Base-by-base conservation (phyloP, 495 filamentous ascomycete genomes). In the Bombardia bombarda region DNA sequence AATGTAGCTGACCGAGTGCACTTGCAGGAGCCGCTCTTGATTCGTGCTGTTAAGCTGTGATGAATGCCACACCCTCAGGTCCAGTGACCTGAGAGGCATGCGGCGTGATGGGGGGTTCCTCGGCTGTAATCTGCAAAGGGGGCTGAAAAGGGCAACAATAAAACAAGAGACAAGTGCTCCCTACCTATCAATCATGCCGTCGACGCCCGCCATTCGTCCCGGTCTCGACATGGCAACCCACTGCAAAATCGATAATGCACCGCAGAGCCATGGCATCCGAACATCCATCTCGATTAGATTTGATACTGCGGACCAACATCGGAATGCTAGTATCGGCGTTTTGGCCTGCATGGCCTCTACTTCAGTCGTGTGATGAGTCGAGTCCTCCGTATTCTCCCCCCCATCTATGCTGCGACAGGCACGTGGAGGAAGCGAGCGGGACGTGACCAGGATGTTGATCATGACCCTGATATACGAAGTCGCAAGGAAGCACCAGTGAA, bases 151-250 rank as follows among this genome's bases (percentile, higher is more conserved):
- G 37, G 41, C 32, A 18, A 31, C 14, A 19, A 14, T 32, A 32
- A 48, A 47, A 31, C 47, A 44, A 25, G 41, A 42, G 54, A 56
- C 41, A 26, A 60, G 55, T 60, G 26, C 49, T 52, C 46, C 49
- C 89, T 79, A 96, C 89, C 86, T 90, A 75, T 96, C 87, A 63
- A 95, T 69, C 51, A 79, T 72, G 43, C 87, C 82, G 62, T 89
- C 75, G 7, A 83, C 77, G 57, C 72, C 72, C 62, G 84, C 87
- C 28, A 94, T 59, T 63, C 66, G 71, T 52, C 87, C 83, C 49
- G 86, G 84, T 30, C 87, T 84, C 51, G 67, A 68, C 52, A 90
- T 58, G 53, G 78, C 69, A 46, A 75, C 70, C 70, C 83, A 80
- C 64, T 89, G 87, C 42, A 80, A 53, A 55, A 95, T 73, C 39